Evolutionary conservation across 495 filamentous ascomycete species (phyloP).

Genomic region (Aspergillus ellipticus): DNA sequence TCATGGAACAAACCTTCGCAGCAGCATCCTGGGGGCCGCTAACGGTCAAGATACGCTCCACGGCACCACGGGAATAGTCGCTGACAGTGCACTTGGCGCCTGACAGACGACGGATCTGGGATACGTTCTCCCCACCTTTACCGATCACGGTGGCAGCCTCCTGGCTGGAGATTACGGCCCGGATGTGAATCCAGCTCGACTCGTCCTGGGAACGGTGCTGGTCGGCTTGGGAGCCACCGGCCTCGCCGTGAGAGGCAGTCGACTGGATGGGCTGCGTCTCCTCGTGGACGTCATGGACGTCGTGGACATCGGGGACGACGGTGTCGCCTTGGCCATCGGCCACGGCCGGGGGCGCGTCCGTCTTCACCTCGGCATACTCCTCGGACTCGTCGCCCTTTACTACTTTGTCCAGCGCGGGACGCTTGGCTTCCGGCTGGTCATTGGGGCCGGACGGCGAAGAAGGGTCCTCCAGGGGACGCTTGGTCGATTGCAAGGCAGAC

Average conservation of each 20-base stretch:
- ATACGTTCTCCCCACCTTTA: conserved; percentile 97
- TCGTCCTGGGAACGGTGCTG: conserved; percentile 69
- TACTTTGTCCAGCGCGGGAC: conserved; percentile 91
- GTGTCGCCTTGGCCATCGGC: conserved; percentile 58
- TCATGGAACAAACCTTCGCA: conserved; percentile 70
- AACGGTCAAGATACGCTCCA: conserved; percentile 95
- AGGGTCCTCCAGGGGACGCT: conserved; percentile 94
- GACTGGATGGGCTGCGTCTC: conserved; percentile 64
- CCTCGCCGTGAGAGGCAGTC: conserved; percentile 55
- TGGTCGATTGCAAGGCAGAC: conserved; percentile 63
- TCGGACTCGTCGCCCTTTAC: conserved; percentile 57
- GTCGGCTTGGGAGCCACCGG: conserved; percentile 46
- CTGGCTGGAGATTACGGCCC: conserved; percentile 90
- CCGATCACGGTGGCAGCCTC: conserved; percentile 98
- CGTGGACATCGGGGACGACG: conserved; percentile 69
- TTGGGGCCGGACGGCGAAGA: conserved; percentile 87
- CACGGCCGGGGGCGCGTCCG: conserved; percentile 43
- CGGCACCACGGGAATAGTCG: conserved; percentile 93
- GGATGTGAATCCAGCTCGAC: conserved; percentile 92
- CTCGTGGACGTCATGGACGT: conserved; percentile 39
- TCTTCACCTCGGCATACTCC: conserved; percentile 49
- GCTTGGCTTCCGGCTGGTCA: conserved; percentile 96
- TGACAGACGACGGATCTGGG: conserved; percentile 84
- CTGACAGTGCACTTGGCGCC: conserved; percentile 97
- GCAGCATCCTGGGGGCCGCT: conserved; percentile 93